Conservation (phyloP, 306 rosid species). For the Hylodesmum podocarpum region DNA sequence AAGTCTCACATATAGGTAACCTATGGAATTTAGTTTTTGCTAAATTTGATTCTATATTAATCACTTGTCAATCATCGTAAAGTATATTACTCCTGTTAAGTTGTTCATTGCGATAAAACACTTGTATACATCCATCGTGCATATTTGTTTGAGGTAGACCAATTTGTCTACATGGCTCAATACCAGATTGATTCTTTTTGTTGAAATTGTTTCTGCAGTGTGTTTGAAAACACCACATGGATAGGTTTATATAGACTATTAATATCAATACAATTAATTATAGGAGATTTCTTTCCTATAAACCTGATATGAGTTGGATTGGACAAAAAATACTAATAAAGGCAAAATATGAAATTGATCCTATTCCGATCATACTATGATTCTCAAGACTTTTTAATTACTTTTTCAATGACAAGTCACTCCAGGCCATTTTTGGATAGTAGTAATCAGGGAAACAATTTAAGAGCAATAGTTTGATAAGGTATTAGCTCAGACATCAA, state of each 20-base stretch:
- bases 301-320: too few relatives aligned
- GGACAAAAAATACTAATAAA: too few relatives aligned
- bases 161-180: not conserved
- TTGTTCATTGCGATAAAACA: not conserved
- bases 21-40: not conserved
- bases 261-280: too few relatives aligned
- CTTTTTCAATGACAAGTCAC: not conserved
- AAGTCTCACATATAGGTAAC: slow-evolving; percentile 82
- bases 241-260: too few relatives aligned
- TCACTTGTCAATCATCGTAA: not conserved
- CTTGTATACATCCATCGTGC: not conserved
- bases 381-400: not conserved
- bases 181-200: too few relatives aligned
- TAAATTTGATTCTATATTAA: not conserved
- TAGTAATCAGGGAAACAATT: not conserved
- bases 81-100: not conserved
- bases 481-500: not conserved
- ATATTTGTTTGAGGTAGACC: not conserved
- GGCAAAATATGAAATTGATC: too few relatives aligned
- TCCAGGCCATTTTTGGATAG: not conserved
- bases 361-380: too few relatives aligned
- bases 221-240: too few relatives aligned
- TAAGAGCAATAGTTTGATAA: not conserved
- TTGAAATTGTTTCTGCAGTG: too few relatives aligned
- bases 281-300: too few relatives aligned